Conservation (phyloP, 345 rosid species). For the Streptanthus diversifolius region DNA sequence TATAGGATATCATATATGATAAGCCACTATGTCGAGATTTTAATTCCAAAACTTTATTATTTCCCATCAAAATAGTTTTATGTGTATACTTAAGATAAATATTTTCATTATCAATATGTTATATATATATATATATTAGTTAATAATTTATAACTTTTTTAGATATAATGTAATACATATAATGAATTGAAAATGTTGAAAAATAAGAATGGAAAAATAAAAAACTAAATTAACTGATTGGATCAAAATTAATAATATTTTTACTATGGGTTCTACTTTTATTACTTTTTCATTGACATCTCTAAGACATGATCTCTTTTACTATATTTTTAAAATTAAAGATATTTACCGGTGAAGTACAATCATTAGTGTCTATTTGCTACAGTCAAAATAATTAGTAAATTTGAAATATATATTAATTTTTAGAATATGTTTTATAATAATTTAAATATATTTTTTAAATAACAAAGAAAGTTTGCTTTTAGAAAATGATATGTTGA, state of each 20-base stretch:
- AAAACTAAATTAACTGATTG: neutral
- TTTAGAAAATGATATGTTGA: conserved; percentile 14
- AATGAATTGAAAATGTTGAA: neutral
- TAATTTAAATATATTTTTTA: neutral
- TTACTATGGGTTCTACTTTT: neutral
- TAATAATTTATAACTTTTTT: neutral
- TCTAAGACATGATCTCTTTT: neutral
- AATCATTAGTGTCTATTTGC: neutral
- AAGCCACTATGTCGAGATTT: no score
- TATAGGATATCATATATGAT: no score
- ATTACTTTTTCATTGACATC: neutral
- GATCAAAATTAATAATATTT: neutral
- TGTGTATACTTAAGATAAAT: neutral
- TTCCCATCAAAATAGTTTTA: neutral
- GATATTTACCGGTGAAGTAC: neutral
- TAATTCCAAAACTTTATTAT: neutral
- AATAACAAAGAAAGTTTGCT: neutral
- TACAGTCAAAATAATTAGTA: neutral
- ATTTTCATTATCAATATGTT: neutral
- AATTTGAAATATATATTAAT: neutral
- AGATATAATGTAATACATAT: neutral
- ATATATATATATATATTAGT: neutral
- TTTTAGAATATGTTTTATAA: neutral
- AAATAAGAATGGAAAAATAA: neutral
- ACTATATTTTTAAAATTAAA: neutral